These are phyloP conservation scores for Crithidia thermophila DNA, from an alignment of 208 protist genomes.

Conservation along the genomic window DNA sequence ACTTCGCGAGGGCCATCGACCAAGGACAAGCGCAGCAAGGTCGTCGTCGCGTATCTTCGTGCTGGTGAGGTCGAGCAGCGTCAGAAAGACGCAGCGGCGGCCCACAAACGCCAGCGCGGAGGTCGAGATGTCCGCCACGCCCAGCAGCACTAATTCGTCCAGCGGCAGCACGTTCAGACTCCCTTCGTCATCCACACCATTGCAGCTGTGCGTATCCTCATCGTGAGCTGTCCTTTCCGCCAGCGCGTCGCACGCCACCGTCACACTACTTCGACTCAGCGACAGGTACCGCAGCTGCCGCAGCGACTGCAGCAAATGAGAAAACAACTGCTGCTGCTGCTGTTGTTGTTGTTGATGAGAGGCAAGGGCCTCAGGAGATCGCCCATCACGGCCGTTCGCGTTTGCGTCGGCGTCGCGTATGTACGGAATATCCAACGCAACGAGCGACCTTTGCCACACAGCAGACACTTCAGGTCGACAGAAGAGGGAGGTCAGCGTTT, in stretches of 20 bases:
- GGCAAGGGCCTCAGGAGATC: no score
- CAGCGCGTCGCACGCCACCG: slow-evolving; percentile 4
- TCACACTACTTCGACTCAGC: slow-evolving; percentile 4
- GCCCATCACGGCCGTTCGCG: background rate
- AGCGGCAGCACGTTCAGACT: background rate
- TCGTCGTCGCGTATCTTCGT: slow-evolving; percentile 15
- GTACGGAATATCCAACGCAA: slow-evolving; percentile 26
- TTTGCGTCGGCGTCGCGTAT: slow-evolving; percentile 1
- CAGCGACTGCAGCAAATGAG: background rate
- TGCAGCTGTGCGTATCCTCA: no score
- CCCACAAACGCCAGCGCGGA: slow-evolving; percentile 7
- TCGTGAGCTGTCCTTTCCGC: background rate
- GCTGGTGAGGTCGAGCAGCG: slow-evolving; percentile 26
- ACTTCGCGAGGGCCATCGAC: slow-evolving; percentile 3
- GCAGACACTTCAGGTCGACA: background rate
- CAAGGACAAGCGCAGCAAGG: slow-evolving; percentile 21
- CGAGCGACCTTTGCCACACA: slow-evolving; percentile 4
- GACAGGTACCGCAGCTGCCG: slow-evolving; percentile 13
- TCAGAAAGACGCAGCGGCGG: slow-evolving; percentile 10
- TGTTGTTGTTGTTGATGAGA: no score
- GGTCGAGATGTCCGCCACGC: slow-evolving; percentile 9
- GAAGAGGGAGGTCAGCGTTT: slow-evolving; percentile 6
- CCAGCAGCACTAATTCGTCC: slow-evolving; percentile 17
- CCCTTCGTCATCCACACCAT: background rate
- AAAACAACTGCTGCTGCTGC: background rate